Evolutionary conservation across 495 filamentous ascomycete genomes (phyloP).

Genomic region (Xylaria telfairii): DNA sequence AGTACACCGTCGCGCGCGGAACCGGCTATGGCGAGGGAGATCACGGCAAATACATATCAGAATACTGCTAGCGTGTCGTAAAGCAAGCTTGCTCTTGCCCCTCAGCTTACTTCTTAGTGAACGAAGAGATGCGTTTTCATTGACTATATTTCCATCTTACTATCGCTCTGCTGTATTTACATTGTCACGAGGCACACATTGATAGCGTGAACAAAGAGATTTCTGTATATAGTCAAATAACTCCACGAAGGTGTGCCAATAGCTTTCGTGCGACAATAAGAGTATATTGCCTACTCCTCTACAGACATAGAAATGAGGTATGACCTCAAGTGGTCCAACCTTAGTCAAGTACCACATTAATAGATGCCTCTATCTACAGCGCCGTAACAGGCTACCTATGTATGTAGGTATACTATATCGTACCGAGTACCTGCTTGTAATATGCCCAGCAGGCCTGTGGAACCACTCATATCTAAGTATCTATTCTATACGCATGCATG

Average conservation of each 20-base stretch:
- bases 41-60: constrained; percentile 19
- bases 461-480: constrained; percentile 6
- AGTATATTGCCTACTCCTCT: no score
- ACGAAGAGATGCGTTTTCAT: background rate
- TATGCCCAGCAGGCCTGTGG: no score
- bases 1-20: constrained; percentile 17
- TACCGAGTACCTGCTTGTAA: no score
- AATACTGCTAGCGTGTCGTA: constrained; percentile 1
- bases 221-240: no score
- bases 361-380: background rate
- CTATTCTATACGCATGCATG: constrained; percentile 18
- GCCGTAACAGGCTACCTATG: no score
- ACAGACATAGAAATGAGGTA: no score
- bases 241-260: no score
- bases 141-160: background rate
- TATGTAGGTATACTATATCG: no score
- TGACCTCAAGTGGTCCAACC: background rate
- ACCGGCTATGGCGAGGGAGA: constrained; percentile 17
- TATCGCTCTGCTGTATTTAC: no score
- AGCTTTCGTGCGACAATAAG: no score
- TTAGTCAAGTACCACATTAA: background rate
- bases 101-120: background rate
- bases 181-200: no score
- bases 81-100: background rate
- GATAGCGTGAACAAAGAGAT: no score